Conservation (phyloP, 2,329 filamentous ascomycete genomes). For the Orbilia javanica region DNA sequence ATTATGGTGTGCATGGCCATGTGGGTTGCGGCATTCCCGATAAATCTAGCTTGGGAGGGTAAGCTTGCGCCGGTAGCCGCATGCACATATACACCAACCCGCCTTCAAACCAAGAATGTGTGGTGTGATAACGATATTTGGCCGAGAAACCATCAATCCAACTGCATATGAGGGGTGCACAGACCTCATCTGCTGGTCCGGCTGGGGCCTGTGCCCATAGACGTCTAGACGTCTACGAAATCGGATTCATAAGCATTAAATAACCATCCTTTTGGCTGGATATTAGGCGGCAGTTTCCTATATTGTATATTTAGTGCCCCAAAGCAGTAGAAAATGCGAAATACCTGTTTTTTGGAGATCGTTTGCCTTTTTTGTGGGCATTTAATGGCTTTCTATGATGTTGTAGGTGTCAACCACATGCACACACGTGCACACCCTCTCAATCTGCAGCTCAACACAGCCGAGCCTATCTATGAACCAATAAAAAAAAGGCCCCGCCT, state of each 20-base stretch:
- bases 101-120: background rate
- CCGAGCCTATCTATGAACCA: background rate
- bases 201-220: background rate
- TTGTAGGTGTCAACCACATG: background rate
- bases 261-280: background rate
- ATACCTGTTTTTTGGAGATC: background rate
- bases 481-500: background rate
- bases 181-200: background rate
- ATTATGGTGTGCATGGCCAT: background rate
- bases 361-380: background rate
- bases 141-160: background rate
- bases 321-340: background rate
- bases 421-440: constrained; percentile 1
- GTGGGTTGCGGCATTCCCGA: background rate
- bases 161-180: background rate
- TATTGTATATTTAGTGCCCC: background rate
- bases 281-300: background rate
- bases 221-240: background rate
- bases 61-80: background rate
- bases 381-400: background rate
- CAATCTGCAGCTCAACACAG: background rate
- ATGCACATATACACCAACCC: background rate
- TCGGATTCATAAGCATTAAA: background rate
- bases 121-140: background rate
- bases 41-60: background rate